Evolutionary conservation across 768 basidiomycete genomes (phyloP), one percentile per base, ranked within the genome.

Genomic region (Mycena crocata): DNA sequence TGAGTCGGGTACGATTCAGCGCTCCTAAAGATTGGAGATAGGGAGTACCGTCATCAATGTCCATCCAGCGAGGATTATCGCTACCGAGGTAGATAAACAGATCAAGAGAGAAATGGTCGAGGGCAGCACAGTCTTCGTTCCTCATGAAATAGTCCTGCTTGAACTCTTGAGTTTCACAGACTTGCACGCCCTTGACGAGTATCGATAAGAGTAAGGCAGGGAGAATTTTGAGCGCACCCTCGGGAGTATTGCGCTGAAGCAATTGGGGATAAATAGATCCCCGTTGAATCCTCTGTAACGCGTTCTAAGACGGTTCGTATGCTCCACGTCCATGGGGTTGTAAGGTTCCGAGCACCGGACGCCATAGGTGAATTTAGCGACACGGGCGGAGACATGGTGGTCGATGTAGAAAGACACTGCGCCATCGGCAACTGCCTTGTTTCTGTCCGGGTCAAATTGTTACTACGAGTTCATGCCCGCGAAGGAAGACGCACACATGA

Each of bases 131-230:
- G 10, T 67, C 9, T 1, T 14, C 1, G 30, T 23, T 58, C 26
- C 44, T 32, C n/a, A 24, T 45, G 7, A 19, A 23, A 21, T 57
- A 63, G 1, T 23, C 19, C 9, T 54, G n/a, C 12, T 50, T 40
- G 34, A 68, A 63, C n/a, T 63, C 61, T 34, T 24, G 40, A 5
- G 26, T 48, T 51, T 58, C 54, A 15, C 32, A 32, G 40, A 59
- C 57, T 72, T 76, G 72, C 79, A 84, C 35, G 78, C 80, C 65
- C 82, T 84, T 40, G 1, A 21, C 83, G 37, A 56, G 83, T 83
- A 6, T 82, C 74, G 5, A 17, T 32, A 5, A 9, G 30, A 49
- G 30, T 17, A 6, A 3, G 32, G 21, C 23, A 26, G 1, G 23
- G 3, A 23, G n/a, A n/a, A n/a, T n/a, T n/a, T n/a, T 13, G 17